phyloP scores from a whole-genome alignment of 2,329 filamentous ascomycete species.

The Pyricularia grisea region DNA sequence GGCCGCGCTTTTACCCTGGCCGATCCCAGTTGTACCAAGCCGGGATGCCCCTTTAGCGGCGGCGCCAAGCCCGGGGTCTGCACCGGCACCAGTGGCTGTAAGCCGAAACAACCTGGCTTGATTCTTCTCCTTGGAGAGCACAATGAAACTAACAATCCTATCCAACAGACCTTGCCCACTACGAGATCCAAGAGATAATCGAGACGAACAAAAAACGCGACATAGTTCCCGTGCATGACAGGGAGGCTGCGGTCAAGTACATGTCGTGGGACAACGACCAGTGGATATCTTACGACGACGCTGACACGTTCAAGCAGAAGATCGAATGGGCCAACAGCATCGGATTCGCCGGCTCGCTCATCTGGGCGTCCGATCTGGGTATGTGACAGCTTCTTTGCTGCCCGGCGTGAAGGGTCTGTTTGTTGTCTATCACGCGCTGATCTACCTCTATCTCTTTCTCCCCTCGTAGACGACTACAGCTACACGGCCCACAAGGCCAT shows the following conservation, averaged over 20 bases:
- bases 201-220: slow-evolving; percentile 3
- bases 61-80: slow-evolving; percentile 9
- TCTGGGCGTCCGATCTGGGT: slow-evolving; percentile 12
- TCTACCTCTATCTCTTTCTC: too few relatives aligned
- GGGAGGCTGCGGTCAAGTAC: slow-evolving; percentile 16
- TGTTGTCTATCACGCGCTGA: too few relatives aligned
- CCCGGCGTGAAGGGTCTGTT: too few relatives aligned
- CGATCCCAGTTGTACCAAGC: slow-evolving; percentile 10
- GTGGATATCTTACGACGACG: slow-evolving; percentile 27
- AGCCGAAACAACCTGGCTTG: too few relatives aligned
- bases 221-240: slow-evolving; percentile 10
- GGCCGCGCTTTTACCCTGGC: slow-evolving; percentile 18
- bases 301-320: slow-evolving; percentile 20
- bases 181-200: slow-evolving; percentile 13
- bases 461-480: too few relatives aligned
- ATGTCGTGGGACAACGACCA: slow-evolving; percentile 20
- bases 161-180: slow-evolving; percentile 9
- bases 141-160: slow-evolving; percentile 4
- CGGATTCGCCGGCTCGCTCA: slow-evolving; percentile 16
- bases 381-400: too few relatives aligned
- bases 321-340: slow-evolving; percentile 15
- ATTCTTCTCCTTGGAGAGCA: slow-evolving; percentile 11
- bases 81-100: too few relatives aligned
- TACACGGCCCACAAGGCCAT: too few relatives aligned
- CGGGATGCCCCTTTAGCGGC: slow-evolving; percentile 14